Base-by-base conservation (phyloP, 202 grass and related monocot genomes). In the Digitaria exilis region DNA sequence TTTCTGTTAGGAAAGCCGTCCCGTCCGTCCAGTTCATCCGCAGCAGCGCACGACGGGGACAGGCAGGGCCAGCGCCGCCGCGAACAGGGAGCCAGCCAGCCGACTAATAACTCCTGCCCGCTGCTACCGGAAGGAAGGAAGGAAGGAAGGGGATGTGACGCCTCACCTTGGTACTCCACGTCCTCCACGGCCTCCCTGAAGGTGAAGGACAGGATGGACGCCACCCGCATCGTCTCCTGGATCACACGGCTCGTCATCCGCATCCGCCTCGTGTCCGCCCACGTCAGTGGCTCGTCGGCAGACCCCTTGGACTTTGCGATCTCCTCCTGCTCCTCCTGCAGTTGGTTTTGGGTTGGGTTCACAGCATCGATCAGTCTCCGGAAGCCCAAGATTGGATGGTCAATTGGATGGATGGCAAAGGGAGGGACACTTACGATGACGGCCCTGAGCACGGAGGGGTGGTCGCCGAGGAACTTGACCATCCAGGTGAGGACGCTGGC, bases 401-500 rank as follows among this genome's bases (percentile, higher is more conserved):
- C 35, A 37, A 13, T 12, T 30, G 66, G 18, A 31, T 29, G 6
- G 2, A 17, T 4, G 4, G 3, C 11, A 31, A 9, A 0, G n/a
- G n/a, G n/a, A n/a, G 37, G 0, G 46, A 21, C 0, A 8, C 89
- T 94, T 83, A 98, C 96, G 43, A 87, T 94, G 81, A 99, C 96
- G 46, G 91, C 77, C 50, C 84, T 80, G 42, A 99, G 87, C 21
- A 99, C 91, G 12, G 58, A 29, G 19, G 93, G 96, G 72, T 99
- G 86, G 74, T 99, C 96, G 34, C 91, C 96, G 63, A 99, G 89
- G 80, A 90, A 96, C 87, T 99, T 99, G 77, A 99, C 89, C 83
- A 99, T 92, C 96, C 96, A 99, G 50, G 96, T 99, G 82, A 99
- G 91, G 57, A 99, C 96, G 48, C 93, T 96, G 52, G 93, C 96